Conservation (phyloP, 2,329 filamentous ascomycete species). For the Aspergillus neotritici region DNA sequence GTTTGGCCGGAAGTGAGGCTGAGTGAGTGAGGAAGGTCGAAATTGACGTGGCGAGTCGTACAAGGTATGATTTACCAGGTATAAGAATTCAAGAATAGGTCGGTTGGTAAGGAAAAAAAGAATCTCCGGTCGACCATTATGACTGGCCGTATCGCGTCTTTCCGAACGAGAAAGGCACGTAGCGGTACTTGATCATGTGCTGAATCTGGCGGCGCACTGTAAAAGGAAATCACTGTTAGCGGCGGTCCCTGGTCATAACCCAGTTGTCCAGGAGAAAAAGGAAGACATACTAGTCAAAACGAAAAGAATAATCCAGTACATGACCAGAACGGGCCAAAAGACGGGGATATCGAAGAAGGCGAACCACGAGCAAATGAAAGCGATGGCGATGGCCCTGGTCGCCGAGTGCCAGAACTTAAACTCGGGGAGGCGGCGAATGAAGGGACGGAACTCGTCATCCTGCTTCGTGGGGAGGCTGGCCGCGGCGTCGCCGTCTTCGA, state of each 20-base stretch:
- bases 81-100: background rate
- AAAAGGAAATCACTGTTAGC: constrained; percentile 10
- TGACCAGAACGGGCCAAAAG: constrained; percentile 96
- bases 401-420: constrained; percentile 99
- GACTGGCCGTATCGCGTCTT: constrained; percentile 67
- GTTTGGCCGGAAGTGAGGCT: background rate
- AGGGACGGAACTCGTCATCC: constrained; percentile 96
- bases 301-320: constrained; percentile 98
- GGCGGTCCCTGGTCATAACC: background rate
- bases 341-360: constrained; percentile 93
- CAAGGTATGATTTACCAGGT: background rate
- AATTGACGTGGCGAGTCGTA: too few species aligned
- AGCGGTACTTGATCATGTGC: constrained; percentile 99
- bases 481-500: constrained; percentile 83
- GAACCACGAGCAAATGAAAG: constrained; percentile 87
- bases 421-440: constrained; percentile 90
- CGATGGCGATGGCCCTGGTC: constrained; percentile 76
- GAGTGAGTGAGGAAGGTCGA: too few species aligned
- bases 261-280: background rate
- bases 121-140: constrained; percentile 15
- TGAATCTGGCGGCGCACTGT: constrained; percentile 98
- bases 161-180: constrained; percentile 87
- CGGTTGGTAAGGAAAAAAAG: constrained; percentile 1
- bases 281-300: constrained; percentile 76
- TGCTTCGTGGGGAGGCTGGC: constrained; percentile 79